Conservation (phyloP, 257 asterid species). For the Rhazya stricta region DNA sequence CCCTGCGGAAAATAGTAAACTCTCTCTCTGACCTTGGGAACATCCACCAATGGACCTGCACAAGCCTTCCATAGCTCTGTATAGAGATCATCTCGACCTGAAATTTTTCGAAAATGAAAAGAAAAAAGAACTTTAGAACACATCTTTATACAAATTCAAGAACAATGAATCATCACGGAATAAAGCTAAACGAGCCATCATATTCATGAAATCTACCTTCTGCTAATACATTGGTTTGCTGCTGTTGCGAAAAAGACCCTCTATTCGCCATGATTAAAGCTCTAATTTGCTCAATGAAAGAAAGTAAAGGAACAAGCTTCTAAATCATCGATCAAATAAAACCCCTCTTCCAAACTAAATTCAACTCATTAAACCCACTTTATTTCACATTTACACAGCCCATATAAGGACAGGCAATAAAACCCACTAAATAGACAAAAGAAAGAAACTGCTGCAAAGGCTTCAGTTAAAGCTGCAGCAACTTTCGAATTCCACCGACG, state of each 20-base stretch:
- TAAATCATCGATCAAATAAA: conserved; percentile 12
- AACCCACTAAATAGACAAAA: conserved; percentile 6
- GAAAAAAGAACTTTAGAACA: background rate
- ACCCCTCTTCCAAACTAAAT: conserved; percentile 1
- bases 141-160: background rate
- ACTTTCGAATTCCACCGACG: conserved; percentile 20
- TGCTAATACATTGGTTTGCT: conserved; percentile 17
- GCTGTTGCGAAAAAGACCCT: conserved; percentile 29
- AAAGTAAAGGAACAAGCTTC: background rate
- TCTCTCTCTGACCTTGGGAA: conserved; percentile 63
- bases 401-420: conserved; percentile 8
- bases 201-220: conserved; percentile 22
- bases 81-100: conserved; percentile 52
- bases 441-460: conserved; percentile 12
- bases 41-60: conserved; percentile 94
- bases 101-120: background rate
- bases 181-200: background rate
- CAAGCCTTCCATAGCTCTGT: conserved; percentile 86
- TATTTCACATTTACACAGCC: conserved; percentile 5
- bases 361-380: conserved; percentile 8
- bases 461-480: conserved; percentile 10
- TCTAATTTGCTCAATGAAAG: background rate
- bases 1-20: conserved; percentile 97
- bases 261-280: conserved; percentile 30
- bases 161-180: background rate